Conservation (phyloP, 371 early-diverging fungal species). For the Mortierella sp. region DNA sequence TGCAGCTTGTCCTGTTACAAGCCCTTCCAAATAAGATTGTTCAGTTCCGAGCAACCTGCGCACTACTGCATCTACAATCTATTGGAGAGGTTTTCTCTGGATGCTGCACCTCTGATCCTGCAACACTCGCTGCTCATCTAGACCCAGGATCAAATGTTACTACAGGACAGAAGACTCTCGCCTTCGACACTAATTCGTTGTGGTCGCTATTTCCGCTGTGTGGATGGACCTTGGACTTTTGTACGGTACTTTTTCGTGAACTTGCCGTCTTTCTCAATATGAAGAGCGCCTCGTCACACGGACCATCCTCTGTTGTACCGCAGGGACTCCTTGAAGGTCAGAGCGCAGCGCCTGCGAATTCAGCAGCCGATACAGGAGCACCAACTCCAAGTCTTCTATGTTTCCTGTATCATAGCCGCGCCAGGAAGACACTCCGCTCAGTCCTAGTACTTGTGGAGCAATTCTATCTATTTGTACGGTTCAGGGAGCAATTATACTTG, state of each 20-base stretch:
- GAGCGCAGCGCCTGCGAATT: neutral
- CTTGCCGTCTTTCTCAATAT: conserved; percentile 43
- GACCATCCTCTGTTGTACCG: conserved; percentile 8
- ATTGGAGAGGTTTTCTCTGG: conserved; percentile 51
- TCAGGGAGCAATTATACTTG: conserved; percentile 33
- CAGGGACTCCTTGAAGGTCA: conserved; percentile 21
- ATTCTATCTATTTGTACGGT: conserved; percentile 28
- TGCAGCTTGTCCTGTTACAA: conserved; percentile 52
- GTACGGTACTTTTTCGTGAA: conserved; percentile 53
- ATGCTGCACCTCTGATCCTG: conserved; percentile 48
- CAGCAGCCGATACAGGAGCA: neutral
- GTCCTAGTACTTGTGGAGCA: conserved; percentile 44
- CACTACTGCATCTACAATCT: conserved; percentile 45
- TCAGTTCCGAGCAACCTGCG: conserved; percentile 39
- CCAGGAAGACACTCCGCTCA: conserved; percentile 40
- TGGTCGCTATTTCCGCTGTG: conserved; percentile 50
- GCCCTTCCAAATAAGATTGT: conserved; percentile 40
- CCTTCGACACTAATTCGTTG: conserved; percentile 36
- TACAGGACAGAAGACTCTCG: conserved; percentile 31
- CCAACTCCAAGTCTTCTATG: conserved; percentile 29
- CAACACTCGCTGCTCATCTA: conserved; percentile 36
- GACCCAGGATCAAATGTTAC: conserved; percentile 21
- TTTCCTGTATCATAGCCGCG: conserved; percentile 47
- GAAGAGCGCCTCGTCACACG: conserved; percentile 17
- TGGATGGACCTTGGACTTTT: conserved; percentile 53